Evolutionary conservation across 306 rosid genomes (phyloP).

Genomic region (Fragaria nilgerrensis): DNA sequence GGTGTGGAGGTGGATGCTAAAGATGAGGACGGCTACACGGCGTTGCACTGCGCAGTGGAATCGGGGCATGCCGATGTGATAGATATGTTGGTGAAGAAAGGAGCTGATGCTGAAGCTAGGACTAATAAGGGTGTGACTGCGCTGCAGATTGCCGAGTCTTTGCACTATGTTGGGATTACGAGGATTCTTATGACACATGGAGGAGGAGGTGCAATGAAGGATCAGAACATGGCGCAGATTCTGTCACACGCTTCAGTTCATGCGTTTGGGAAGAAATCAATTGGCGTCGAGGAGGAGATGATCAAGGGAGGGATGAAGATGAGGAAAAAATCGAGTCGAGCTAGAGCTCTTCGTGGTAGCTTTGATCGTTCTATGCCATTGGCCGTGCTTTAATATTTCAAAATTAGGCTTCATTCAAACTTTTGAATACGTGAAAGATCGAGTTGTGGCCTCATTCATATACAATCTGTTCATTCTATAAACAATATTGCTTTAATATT

Average conservation of each 20-base stretch:
- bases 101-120: constrained; percentile 61
- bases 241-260: background rate
- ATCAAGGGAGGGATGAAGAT: constrained; percentile 8
- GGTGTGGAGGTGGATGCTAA: constrained; percentile 65
- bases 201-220: constrained; percentile 51
- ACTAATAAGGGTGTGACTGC: constrained; percentile 73
- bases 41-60: constrained; percentile 72
- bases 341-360: constrained; percentile 39
- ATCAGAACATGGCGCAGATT: background rate
- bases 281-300: constrained; percentile 5
- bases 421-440: background rate
- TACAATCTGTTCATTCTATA: background rate
- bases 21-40: constrained; percentile 82
- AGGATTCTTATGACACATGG: constrained; percentile 60
- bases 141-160: constrained; percentile 62
- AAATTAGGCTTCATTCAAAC: background rate
- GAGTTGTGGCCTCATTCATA: background rate
- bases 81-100: constrained; percentile 69
- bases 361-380: constrained; percentile 40
- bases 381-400: constrained; percentile 34
- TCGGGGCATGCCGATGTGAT: constrained; percentile 61
- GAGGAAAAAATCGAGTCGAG: constrained; percentile 29
- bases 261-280: constrained; percentile 26
- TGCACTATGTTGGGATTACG: constrained; percentile 58
- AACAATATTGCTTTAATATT: background rate